Percentiles rank a stretch among this genome's conserved stretches.
Evolutionary conservation across 2,329 filamentous ascomycete species (phyloP).

Genomic region (Whalleya microplaca): DNA sequence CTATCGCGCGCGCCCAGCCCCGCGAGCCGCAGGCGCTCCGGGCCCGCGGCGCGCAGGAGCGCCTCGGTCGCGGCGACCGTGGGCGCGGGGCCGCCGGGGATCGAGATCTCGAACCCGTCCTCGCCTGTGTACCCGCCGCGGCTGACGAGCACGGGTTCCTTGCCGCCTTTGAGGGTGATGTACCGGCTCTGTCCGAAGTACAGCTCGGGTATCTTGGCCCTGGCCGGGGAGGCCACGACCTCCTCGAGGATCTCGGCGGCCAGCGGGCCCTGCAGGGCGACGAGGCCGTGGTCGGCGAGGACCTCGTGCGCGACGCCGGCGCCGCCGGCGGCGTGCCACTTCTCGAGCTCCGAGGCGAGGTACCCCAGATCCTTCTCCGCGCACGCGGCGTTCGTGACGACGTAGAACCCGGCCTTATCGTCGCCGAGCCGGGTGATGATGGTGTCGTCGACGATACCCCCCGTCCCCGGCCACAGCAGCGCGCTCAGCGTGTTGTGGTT

Average conservation of each 20-base stretch:
- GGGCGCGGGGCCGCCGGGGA: conserved; percentile 69
- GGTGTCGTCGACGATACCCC: conserved; percentile 93
- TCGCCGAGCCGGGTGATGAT: conserved; percentile 81
- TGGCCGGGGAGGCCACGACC: conserved; percentile 58
- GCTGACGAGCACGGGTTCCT: conserved; percentile 69
- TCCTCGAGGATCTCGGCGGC: conserved; percentile 70
- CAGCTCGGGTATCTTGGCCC: conserved; percentile 64
- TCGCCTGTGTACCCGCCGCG: conserved; percentile 96
- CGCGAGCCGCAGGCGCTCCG: conserved; percentile 71
- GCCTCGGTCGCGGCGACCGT: conserved; percentile 69
- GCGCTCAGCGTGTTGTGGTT: conserved; percentile 83
- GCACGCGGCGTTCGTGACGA: conserved; percentile 94
- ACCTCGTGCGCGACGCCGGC: conserved; percentile 67
- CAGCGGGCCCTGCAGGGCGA: conserved; percentile 88
- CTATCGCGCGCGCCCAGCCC: conserved; percentile 91
- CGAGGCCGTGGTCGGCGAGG: conserved; percentile 72
- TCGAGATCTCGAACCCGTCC: conserved; percentile 96
- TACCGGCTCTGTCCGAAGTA: conserved; percentile 80
- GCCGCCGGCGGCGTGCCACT: conserved; percentile 58
- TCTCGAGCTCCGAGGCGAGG: conserved; percentile 69
- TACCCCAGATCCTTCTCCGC: conserved; percentile 86
- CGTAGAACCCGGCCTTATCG: conserved; percentile 81
- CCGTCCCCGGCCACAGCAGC: conserved; percentile 76
- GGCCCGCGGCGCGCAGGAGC: conserved; percentile 67
- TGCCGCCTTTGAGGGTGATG: conserved; percentile 64